phyloP scores from a whole-genome alignment of 1,284 basidiomycete species.

The Microbotryum silenes-acaulis region DNA sequence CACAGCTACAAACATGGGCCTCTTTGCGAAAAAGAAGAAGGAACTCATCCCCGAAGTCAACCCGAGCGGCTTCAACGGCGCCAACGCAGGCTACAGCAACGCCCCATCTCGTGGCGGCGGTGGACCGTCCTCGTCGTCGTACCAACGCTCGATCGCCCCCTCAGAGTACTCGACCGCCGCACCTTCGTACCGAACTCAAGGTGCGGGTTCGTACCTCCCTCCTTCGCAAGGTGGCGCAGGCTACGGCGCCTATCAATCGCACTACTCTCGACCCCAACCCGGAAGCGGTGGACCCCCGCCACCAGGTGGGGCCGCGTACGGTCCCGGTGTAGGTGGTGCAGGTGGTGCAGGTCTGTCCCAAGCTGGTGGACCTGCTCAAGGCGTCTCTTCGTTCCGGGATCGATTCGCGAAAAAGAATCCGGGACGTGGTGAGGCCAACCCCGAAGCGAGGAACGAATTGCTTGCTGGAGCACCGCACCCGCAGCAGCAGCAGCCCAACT shows the following conservation, averaged over 20 bases:
- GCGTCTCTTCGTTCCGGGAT: too few relatives aligned
- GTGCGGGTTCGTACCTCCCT: conserved; percentile 11
- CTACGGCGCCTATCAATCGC: conserved; percentile 12
- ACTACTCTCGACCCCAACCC: conserved; percentile 11
- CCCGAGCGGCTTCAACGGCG: neutral
- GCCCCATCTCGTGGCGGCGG: neutral
- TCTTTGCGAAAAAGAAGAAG: conserved; percentile 32
- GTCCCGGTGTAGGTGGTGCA: too few relatives aligned
- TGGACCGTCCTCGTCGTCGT: conserved; percentile 5
- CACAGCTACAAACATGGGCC: conserved; percentile 17
- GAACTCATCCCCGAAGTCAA: conserved; percentile 30
- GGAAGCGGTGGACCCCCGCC: neutral
- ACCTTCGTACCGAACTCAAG: conserved; percentile 23
- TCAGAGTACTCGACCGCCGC: conserved; percentile 3
- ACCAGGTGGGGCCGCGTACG: too few relatives aligned
- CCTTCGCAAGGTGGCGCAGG: conserved; percentile 26
- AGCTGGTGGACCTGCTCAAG: too few relatives aligned
- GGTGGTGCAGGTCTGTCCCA: too few relatives aligned
- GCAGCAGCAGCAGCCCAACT: conserved; percentile 2
- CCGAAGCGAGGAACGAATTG: conserved; percentile 11
- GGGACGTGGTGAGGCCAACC: too few relatives aligned
- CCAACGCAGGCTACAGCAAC: neutral
- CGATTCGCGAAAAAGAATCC: too few relatives aligned
- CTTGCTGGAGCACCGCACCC: conserved; percentile 19
- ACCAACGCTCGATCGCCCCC: neutral